Evolutionary conservation across 2,329 filamentous ascomycete species (phyloP), one percentile per base, ranked within the genome.

Genomic region (Epichloe gansuensis): DNA sequence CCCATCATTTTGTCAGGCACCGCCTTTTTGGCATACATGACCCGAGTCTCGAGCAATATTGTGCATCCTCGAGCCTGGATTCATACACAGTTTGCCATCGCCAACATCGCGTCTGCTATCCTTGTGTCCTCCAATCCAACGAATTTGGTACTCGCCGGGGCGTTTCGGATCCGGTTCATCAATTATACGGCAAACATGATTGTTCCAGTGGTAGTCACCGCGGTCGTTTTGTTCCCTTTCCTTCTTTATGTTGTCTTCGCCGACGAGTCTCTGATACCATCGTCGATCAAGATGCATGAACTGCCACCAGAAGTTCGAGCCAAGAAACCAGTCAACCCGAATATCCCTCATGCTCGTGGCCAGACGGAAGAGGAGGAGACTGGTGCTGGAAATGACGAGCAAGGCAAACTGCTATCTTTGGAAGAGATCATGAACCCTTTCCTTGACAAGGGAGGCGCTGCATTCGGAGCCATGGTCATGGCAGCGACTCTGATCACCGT

Each of bases 81-180:
- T 23, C 77, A 81, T 58, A 79, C 78, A 2, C 85, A 89, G 54
- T 88, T 88, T 53, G 77, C 85, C 15, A 66, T 87, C 1, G 84
- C 84, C 50, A 88, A 88, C 56, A 85, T 88, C 47, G 81, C 81
- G 2, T 88, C 85, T 0, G 84, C 86, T 0, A 86, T 88, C 25
- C 71, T 90, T 12, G 86, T 90, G 9, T 88, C 85, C 0, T 88
- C 85, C 0, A 89, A 89, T 55, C 86, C 86, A 0, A 88, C 86
- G 2, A 89, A 89, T 52, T 75, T 88, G 7, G 85, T 88, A 0
- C 74, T 88, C 0, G 83, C 85, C 0, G 84, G 85, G 4, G 85
- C 85, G 2, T 88, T 88, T 61, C 61, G 77, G 3, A 83, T 88
- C 69, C 83, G 77, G 49, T 88, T 88, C 64, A 79, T 88, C 61